Percentiles rank a stretch among this genome's conserved stretches.
Evolutionary conservation across 176 grass and related monocot genomes (phyloP).

Genomic region (Oryza brachyantha): DNA sequence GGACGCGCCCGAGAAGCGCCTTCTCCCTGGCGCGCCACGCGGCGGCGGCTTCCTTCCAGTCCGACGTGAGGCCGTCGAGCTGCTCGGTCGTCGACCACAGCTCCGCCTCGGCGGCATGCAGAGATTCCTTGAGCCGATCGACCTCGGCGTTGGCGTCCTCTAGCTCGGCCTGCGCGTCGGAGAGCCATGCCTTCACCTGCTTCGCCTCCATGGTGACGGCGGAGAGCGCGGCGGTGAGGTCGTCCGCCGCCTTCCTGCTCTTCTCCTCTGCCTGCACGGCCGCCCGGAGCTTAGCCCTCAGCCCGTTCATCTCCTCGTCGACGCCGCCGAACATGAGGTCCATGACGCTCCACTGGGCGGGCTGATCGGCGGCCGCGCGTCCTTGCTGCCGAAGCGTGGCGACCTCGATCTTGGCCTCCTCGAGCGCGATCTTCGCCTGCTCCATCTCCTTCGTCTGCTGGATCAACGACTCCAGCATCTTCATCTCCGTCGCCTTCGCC

Average conservation of each 20-base stretch:
- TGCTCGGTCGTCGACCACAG: constrained; percentile 38
- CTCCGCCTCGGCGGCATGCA: constrained; percentile 46
- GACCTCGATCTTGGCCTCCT: constrained; percentile 69
- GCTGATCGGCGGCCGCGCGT: background rate
- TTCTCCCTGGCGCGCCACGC: constrained; percentile 74
- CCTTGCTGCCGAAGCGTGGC: constrained; percentile 21
- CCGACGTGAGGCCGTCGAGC: constrained; percentile 27
- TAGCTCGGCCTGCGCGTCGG: constrained; percentile 48
- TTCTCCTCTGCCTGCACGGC: constrained; percentile 52
- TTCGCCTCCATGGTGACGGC: constrained; percentile 73
- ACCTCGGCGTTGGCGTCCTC: constrained; percentile 43
- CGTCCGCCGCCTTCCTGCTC: constrained; percentile 58
- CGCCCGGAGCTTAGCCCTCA: constrained; percentile 24
- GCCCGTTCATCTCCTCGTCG: constrained; percentile 62
- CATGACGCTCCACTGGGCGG: constrained; percentile 42
- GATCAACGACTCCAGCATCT: constrained; percentile 71
- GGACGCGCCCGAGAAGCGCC: constrained; percentile 56
- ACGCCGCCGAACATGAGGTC: constrained; percentile 57
- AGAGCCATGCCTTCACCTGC: constrained; percentile 55
- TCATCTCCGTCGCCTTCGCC: constrained; percentile 71
- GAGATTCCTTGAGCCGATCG: constrained; percentile 6
- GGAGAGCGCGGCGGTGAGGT: constrained; percentile 56
- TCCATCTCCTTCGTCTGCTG: constrained; percentile 75
- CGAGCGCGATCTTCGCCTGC: constrained; percentile 80
- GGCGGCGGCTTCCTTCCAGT: constrained; percentile 53